Evolutionary conservation across 2,329 filamentous ascomycete genomes (phyloP), one percentile per base, ranked within the genome.

Genomic region (Cercospora sp.): DNA sequence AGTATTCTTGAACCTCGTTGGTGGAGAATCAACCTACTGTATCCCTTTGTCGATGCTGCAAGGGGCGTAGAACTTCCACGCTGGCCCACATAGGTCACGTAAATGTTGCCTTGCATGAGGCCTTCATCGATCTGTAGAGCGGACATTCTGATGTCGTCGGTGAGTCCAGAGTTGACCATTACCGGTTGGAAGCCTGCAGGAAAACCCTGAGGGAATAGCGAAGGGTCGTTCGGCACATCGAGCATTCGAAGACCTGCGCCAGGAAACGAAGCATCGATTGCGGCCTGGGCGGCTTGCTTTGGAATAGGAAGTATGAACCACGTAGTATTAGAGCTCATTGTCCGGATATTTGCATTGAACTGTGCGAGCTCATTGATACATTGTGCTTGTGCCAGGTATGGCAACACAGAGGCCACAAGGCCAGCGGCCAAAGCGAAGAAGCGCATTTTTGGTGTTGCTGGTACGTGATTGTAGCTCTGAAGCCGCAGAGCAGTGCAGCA

Each of bases 111-210:
- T 10, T 20, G 40, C 13, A 71, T 48, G 3, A 73, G 65, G 1
- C 60, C 66, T 7, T 71, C 73, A 33, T 73, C 68, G 48, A 74
- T 75, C 45, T 74, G 72, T 18, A 74, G 63, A 7, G 65, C 67
- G 5, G 68, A 66, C 68, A 74, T 73, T 18, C 72, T 70, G 45
- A 73, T 74, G 51, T 75, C 73, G 62, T 65, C 71, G 31, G 42
- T 64, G 13, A 33, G 60, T 18, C 64, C 67, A n/a, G 58, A 63
- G 30, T 16, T 63, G 10, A 68, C 70, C 3, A 74, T 48, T 30
- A 73, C 70, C 1, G 73, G 73, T n/a, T 74, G 73, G n/a, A 63
- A 66, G 28, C 65, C 67, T 20, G 60, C 64, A 18, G 71, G 66
- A 28, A 73, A 74, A 36, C 70, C 72, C 8, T 69, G 33, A 1